Percentiles rank a stretch among this genome's conserved stretches.
phyloP scores from a whole-genome alignment of 2,329 filamentous ascomycete genomes.

The Teratosphaeria zuluensis region DNA sequence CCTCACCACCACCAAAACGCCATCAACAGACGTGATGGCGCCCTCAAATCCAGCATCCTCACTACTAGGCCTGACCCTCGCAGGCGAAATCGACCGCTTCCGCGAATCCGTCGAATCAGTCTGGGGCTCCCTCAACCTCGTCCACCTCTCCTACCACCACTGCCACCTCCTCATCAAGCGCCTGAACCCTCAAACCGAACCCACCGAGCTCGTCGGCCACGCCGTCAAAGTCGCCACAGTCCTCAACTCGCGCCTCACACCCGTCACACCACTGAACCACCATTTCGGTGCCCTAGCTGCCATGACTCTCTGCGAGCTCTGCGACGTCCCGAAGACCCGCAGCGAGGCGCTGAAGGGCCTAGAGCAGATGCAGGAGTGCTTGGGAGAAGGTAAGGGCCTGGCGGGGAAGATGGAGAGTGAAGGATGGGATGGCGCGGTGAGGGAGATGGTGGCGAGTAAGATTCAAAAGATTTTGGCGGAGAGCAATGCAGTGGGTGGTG shows the following conservation, averaged over 20 bases:
- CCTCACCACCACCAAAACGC: slow-evolving; percentile 35
- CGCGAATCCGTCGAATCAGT: slow-evolving; percentile 51
- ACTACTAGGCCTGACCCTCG: slow-evolving; percentile 42
- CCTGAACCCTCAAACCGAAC: slow-evolving; percentile 46
- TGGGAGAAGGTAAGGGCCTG: slow-evolving; percentile 32
- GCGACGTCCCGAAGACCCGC: slow-evolving; percentile 44
- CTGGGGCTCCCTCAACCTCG: slow-evolving; percentile 45
- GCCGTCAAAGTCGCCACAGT: slow-evolving; percentile 51
- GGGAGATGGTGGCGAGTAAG: slow-evolving; percentile 39
- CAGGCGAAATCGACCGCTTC: slow-evolving; percentile 55
- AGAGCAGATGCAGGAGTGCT: slow-evolving; percentile 47
- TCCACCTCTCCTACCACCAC: slow-evolving; percentile 63
- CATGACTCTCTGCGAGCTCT: slow-evolving; percentile 52
- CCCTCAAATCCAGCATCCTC: slow-evolving; percentile 32
- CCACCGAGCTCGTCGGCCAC: slow-evolving; percentile 50
- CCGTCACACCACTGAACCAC: slow-evolving; percentile 56
- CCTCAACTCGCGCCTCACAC: slow-evolving; percentile 44
- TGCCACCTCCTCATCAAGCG: slow-evolving; percentile 55
- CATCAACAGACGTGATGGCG: slow-evolving; percentile 35
- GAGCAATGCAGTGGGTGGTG: slow-evolving; percentile 27
- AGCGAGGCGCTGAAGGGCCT: slow-evolving; percentile 50
- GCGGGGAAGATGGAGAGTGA: slow-evolving; percentile 34
- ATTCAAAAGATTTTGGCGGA: slow-evolving; percentile 33
- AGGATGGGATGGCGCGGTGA: slow-evolving; percentile 50
- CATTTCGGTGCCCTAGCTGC: slow-evolving; percentile 54